Conservation (phyloP, 257 asterid species). For the Knoxia roxburghii region DNA sequence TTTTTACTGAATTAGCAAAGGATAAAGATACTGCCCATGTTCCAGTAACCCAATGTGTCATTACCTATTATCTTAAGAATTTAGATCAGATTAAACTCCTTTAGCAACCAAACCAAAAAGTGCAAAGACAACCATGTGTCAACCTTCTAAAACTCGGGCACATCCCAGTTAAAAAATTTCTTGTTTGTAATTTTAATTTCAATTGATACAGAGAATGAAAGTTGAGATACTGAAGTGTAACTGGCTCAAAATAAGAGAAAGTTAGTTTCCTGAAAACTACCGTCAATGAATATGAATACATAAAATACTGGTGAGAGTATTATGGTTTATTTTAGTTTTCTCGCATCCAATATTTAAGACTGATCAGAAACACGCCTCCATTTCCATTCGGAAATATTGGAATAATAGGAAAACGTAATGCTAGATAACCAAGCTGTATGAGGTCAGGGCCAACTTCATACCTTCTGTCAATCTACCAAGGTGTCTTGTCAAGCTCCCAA, state of each 20-base stretch:
- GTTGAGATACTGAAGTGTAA: background rate
- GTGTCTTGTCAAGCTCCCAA: slow-evolving; percentile 97
- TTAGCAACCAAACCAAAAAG: background rate
- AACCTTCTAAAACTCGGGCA: background rate
- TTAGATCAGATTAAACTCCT: background rate
- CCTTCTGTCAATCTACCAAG: slow-evolving; percentile 81
- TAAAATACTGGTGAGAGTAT: background rate
- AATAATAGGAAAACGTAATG: background rate
- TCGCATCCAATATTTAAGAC: background rate
- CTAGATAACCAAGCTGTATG: background rate
- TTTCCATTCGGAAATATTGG: background rate
- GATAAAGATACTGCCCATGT: background rate
- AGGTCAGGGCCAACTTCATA: slow-evolving; percentile 16
- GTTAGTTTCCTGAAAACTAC: background rate
- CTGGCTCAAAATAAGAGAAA: background rate
- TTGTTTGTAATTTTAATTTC: background rate
- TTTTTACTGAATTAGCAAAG: background rate
- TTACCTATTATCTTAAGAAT: background rate
- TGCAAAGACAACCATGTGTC: background rate
- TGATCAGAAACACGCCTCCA: background rate
- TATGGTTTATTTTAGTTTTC: background rate
- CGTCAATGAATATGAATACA: background rate
- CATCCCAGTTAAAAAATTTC: background rate
- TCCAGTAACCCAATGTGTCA: background rate
- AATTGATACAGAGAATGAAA: background rate